Percentiles rank a stretch among this genome's conserved stretches.
Conservation (phyloP, 371 early-diverging fungal genomes). For the Mucor irregularis region DNA sequence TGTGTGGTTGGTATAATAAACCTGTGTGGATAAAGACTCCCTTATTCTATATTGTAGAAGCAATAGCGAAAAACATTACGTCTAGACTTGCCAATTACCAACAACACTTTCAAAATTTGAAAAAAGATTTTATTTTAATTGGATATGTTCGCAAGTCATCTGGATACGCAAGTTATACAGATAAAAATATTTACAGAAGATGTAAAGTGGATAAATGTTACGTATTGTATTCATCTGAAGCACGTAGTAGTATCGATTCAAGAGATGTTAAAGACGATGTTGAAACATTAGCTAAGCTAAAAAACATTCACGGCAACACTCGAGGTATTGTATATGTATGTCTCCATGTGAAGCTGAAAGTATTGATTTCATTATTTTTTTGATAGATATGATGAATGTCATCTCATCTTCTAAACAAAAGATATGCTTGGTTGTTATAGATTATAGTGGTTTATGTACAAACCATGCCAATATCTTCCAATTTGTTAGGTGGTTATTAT, state of each 20-base stretch:
- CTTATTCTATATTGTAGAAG: slow-evolving; percentile 8
- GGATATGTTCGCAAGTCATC: slow-evolving; percentile 9
- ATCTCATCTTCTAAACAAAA: slow-evolving; percentile 6
- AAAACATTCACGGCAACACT: slow-evolving; percentile 6
- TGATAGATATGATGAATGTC: slow-evolving; percentile 7
- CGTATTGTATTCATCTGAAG: slow-evolving; percentile 4
- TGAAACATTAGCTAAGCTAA: slow-evolving; percentile 6
- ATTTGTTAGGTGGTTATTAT: slow-evolving; percentile 6
- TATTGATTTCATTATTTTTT: slow-evolving; percentile 6
- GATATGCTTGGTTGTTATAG: slow-evolving; percentile 9
- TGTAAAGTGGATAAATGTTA: slow-evolving; percentile 13
- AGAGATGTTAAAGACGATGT: slow-evolving; percentile 10
- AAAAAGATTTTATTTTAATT: slow-evolving; percentile 10
- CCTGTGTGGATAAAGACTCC: too few species aligned
- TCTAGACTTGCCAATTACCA: slow-evolving; percentile 3
- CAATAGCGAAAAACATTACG: slow-evolving; percentile 1
- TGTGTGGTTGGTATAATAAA: too few species aligned
- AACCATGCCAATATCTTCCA: slow-evolving; percentile 4
- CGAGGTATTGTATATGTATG: slow-evolving; percentile 11
- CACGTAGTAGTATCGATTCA: slow-evolving; percentile 1
- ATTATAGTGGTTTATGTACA: slow-evolving; percentile 8
- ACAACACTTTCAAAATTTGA: slow-evolving; percentile 10
- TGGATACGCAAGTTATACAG: slow-evolving; percentile 3
- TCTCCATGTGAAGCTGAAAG: slow-evolving; percentile 7
- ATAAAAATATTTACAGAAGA: slow-evolving; percentile 15